Conservation (phyloP, 176 grass and related monocot species). For the Zea luxurians region DNA sequence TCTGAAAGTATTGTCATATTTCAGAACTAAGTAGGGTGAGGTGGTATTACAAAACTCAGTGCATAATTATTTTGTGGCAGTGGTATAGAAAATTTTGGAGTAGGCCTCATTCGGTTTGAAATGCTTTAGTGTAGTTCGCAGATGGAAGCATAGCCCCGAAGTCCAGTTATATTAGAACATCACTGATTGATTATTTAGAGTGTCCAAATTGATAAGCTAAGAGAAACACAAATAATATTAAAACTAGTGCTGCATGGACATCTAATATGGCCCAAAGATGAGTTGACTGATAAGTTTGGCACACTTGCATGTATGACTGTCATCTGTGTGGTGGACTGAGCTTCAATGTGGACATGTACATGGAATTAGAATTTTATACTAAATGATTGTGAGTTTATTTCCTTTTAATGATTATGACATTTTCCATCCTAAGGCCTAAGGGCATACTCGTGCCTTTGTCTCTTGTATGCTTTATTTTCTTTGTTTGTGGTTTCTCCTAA, state of each 20-base stretch:
- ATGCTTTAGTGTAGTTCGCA: neutral
- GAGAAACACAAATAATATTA: neutral
- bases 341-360: conserved; percentile 8
- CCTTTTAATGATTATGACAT: neutral
- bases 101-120: neutral
- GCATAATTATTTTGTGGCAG: neutral
- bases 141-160: neutral
- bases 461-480: neutral
- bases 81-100: neutral
- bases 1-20: no score
- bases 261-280: neutral
- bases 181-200: neutral
- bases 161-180: neutral
- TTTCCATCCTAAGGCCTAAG: neutral
- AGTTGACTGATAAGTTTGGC: conserved; percentile 7
- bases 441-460: neutral
- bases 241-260: neutral
- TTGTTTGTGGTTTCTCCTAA: conserved; percentile 14
- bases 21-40: no score
- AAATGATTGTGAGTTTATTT: conserved; percentile 6
- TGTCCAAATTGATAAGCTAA: conserved; percentile 7
- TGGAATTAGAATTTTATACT: conserved; percentile 2
- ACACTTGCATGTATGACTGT: conserved; percentile 14
- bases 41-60: no score
- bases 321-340: neutral